Evolutionary conservation across 306 rosid genomes (phyloP).

Genomic region (Ammopiptanthus mongolicus): DNA sequence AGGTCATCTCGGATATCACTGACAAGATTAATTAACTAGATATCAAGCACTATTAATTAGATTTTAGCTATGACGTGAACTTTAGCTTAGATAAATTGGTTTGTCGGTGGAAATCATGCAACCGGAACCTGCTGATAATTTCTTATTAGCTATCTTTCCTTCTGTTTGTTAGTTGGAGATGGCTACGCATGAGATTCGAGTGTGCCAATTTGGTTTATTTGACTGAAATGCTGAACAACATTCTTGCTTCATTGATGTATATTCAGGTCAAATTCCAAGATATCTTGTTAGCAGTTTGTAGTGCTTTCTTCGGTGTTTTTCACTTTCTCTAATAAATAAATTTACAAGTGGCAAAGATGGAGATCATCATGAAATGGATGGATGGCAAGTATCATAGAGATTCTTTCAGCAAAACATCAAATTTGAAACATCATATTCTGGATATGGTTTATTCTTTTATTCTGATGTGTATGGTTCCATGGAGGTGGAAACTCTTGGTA

Average conservation of each 20-base stretch:
- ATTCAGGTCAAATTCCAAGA: not conserved
- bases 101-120: not conserved
- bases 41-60: not conserved
- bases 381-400: no score
- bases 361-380: no score
- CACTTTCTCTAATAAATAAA: no score
- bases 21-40: conserved; percentile 25
- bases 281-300: not conserved
- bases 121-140: not conserved
- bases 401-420: no score
- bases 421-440: no score
- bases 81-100: not conserved
- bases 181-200: not conserved
- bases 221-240: no score
- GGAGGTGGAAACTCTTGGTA: no score
- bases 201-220: not conserved
- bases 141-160: no score
- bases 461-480: no score
- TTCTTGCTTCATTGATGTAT: not conserved
- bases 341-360: no score
- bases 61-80: not conserved
- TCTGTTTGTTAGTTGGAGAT: not conserved
- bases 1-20: conserved; percentile 34
- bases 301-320: not conserved
- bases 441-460: no score